Evolutionary conservation across 805 yeast genomes (phyloP).

Genomic region (Metschnikowia picachoensis): DNA sequence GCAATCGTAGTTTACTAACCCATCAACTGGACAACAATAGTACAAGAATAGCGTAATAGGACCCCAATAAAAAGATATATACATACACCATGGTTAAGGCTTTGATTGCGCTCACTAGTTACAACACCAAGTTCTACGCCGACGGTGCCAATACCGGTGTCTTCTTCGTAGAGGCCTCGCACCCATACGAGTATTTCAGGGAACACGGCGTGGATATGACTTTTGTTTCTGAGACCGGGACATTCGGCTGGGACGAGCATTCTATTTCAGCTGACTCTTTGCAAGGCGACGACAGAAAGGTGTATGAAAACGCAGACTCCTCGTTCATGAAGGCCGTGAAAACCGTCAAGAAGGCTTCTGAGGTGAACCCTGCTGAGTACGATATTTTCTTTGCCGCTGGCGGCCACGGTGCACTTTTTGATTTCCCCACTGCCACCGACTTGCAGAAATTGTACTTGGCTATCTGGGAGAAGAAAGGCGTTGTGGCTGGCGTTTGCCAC

Average conservation of each 20-base stretch:
- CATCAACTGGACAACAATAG: too few relatives aligned
- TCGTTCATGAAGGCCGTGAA: constrained; percentile 37
- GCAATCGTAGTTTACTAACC: too few relatives aligned
- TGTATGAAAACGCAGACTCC: constrained; percentile 35
- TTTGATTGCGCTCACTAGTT: constrained; percentile 42
- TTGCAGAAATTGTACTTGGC: constrained; percentile 44
- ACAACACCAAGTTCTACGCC: constrained; percentile 44
- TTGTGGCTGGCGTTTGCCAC: constrained; percentile 64
- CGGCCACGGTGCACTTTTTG: constrained; percentile 62
- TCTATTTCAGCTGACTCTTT: constrained; percentile 42
- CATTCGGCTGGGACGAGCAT: constrained; percentile 55
- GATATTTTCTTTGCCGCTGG: constrained; percentile 59
- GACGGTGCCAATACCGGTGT: constrained; percentile 63
- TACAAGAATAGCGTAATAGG: too few relatives aligned
- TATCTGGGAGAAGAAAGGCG: constrained; percentile 50
- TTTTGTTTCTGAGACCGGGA: constrained; percentile 57
- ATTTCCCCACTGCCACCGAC: constrained; percentile 49
- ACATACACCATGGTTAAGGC: constrained; percentile 29
- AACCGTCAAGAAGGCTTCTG: constrained; percentile 44
- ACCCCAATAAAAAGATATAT: background rate
- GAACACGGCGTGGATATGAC: constrained; percentile 50
- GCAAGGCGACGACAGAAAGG: constrained; percentile 41
- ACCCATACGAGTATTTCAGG: constrained; percentile 50
- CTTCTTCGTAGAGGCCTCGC: constrained; percentile 54
- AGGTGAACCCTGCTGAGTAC: constrained; percentile 46